Evolutionary conservation across 345 rosid genomes (phyloP).

Genomic region (Syzygium aromaticum): DNA sequence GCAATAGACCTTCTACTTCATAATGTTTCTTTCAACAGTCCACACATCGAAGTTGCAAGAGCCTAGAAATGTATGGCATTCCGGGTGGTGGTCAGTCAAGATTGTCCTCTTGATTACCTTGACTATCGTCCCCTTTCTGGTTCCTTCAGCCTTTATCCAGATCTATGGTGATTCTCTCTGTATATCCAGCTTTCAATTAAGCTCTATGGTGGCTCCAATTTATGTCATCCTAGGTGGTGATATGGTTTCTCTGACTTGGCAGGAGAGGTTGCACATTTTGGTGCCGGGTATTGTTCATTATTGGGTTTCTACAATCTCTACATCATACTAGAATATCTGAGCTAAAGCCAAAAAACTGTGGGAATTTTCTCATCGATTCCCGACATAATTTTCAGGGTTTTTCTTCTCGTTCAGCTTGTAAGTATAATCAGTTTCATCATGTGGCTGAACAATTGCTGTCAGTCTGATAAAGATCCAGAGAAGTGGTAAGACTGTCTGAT

Average conservation of each 20-base stretch:
- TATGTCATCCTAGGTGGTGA: not conserved
- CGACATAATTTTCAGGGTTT: conserved; percentile 51
- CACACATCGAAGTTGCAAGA: conserved; percentile 51
- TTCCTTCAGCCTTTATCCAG: conserved; percentile 58
- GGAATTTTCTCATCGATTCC: not conserved
- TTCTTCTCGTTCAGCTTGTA: conserved; percentile 82
- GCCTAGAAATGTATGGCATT: conserved; percentile 77
- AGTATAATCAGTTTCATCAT: conserved; percentile 87
- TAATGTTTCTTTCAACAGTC: conserved; percentile 72
- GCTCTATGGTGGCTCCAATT: not conserved
- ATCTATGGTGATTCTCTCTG: conserved; percentile 53
- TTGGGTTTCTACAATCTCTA: not conserved
- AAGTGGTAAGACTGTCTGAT: conserved; percentile 49
- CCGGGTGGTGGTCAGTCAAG: conserved; percentile 92
- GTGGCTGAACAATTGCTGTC: conserved; percentile 77
- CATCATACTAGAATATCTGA: not conserved
- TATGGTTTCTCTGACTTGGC: conserved; percentile 1
- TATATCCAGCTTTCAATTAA: not conserved
- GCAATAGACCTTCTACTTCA: conserved; percentile 48
- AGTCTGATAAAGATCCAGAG: conserved; percentile 45
- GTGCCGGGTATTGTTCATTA: conserved; percentile 73
- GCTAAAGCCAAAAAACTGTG: not conserved
- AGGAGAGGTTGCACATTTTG: conserved; percentile 97
- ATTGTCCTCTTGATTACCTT: conserved; percentile 53
- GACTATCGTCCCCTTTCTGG: conserved; percentile 53